Conservation (phyloP, 148 eudicot genomes). For the Silene conica region DNA sequence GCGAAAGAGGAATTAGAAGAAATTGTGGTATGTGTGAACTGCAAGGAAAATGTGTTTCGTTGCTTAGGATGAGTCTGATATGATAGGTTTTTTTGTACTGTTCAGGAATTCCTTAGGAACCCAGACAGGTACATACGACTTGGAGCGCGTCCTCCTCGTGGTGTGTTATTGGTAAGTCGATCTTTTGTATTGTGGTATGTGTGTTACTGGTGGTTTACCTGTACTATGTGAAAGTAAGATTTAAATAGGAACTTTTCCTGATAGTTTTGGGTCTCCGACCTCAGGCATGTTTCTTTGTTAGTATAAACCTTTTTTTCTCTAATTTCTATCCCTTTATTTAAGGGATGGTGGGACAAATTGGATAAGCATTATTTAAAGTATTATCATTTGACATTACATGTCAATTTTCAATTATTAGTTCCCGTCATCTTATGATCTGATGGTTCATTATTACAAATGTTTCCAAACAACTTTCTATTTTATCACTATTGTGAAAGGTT, state of each 20-base stretch:
- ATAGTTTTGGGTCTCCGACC: not conserved
- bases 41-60: not conserved
- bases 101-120: constrained; percentile 87
- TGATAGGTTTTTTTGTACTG: constrained; percentile 18
- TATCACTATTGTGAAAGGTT: constrained; percentile 1
- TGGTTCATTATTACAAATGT: not conserved
- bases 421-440: not conserved
- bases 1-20: constrained; percentile 99
- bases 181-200: too few relatives aligned
- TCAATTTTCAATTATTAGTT: not conserved
- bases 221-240: not conserved
- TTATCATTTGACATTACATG: not conserved
- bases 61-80: not conserved
- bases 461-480: not conserved
- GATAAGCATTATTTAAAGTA: not conserved
- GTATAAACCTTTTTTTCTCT: not conserved
- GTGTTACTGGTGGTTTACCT: not conserved
- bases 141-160: constrained; percentile 99
- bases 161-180: constrained; percentile 88
- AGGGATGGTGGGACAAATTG: not conserved
- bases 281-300: not conserved
- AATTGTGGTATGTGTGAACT: constrained; percentile 63
- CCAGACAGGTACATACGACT: constrained; percentile 77
- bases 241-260: not conserved
- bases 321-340: not conserved